These are phyloP conservation scores for Diaporthe longicolla DNA, from an alignment of 2,329 filamentous ascomycete genomes.

Conservation along the genomic window DNA sequence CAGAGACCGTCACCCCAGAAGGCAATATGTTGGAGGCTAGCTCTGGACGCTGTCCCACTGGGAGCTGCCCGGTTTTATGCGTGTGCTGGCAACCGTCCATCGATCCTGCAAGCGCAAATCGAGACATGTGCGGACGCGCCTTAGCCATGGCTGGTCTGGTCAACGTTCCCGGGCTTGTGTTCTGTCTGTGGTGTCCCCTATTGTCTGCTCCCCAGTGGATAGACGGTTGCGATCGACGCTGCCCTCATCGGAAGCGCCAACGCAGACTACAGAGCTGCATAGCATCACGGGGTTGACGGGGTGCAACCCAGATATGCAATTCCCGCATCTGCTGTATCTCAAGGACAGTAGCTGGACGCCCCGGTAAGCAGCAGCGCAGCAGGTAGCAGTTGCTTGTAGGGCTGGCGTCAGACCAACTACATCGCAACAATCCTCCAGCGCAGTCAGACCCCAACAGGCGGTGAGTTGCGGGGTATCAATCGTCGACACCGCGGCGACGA, in stretches of 20 bases:
- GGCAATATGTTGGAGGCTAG: neutral
- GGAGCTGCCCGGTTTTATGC: neutral
- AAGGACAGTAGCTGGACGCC: neutral
- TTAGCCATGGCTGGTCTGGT: neutral
- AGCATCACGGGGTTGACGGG: conserved; percentile 16
- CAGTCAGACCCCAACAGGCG: conserved; percentile 34
- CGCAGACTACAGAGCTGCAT: conserved; percentile 15
- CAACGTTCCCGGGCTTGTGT: too few species aligned
- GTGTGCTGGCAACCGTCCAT: conserved; percentile 11
- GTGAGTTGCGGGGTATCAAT: conserved; percentile 34
- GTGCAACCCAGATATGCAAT: conserved; percentile 18
- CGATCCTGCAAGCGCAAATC: conserved; percentile 21
- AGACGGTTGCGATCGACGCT: neutral
- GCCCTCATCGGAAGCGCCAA: conserved; percentile 5
- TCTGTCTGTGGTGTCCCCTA: neutral
- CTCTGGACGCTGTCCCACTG: neutral
- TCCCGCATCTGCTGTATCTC: conserved; percentile 12
- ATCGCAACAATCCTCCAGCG: neutral
- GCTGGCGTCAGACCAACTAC: conserved; percentile 24
- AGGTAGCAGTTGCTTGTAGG: neutral
- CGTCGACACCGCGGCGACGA: neutral
- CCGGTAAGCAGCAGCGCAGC: neutral
- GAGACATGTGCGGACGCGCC: neutral
- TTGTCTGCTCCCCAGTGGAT: neutral
- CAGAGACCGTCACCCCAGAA: neutral